phyloP scores from a whole-genome alignment of 768 basidiomycete species.

The Lentinus brumalis region DNA sequence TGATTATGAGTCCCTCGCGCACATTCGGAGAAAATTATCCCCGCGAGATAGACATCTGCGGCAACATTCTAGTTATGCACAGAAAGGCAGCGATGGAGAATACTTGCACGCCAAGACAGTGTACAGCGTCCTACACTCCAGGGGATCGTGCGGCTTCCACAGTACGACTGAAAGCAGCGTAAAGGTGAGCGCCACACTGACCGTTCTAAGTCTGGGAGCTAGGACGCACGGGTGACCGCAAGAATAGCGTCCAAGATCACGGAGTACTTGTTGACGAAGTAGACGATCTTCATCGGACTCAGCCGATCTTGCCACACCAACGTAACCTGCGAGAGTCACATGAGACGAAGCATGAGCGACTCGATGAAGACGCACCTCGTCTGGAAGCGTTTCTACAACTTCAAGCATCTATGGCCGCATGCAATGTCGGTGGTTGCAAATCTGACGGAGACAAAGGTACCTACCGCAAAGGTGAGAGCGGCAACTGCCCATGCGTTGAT shows the following conservation, averaged over 20 bases:
- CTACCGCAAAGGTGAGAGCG: too few relatives aligned
- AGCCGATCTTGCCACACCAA: constrained; percentile 3
- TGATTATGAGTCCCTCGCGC: neutral
- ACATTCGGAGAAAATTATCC: neutral
- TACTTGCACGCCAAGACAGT: neutral
- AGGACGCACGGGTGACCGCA: neutral
- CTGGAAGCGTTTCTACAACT: too few relatives aligned
- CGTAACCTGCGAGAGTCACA: neutral
- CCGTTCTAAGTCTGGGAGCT: neutral
- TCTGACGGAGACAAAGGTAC: too few relatives aligned
- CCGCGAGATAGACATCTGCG: neutral
- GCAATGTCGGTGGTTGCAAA: too few relatives aligned
- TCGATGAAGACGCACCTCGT: too few relatives aligned
- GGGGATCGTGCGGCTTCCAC: neutral
- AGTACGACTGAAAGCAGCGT: neutral
- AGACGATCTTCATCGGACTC: constrained; percentile 12
- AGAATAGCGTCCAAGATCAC: constrained; percentile 1
- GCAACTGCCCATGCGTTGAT: too few relatives aligned
- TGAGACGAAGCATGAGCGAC: too few relatives aligned
- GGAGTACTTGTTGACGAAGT: constrained; percentile 9
- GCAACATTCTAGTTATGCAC: neutral
- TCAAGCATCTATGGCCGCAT: too few relatives aligned
- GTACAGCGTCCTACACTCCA: neutral
- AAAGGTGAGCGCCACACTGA: neutral
- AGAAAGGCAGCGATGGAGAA: neutral